These are phyloP conservation scores for Yamadazyma atmosphaerica DNA, from an alignment of 1,139 yeast species.

Conservation along the genomic window DNA sequence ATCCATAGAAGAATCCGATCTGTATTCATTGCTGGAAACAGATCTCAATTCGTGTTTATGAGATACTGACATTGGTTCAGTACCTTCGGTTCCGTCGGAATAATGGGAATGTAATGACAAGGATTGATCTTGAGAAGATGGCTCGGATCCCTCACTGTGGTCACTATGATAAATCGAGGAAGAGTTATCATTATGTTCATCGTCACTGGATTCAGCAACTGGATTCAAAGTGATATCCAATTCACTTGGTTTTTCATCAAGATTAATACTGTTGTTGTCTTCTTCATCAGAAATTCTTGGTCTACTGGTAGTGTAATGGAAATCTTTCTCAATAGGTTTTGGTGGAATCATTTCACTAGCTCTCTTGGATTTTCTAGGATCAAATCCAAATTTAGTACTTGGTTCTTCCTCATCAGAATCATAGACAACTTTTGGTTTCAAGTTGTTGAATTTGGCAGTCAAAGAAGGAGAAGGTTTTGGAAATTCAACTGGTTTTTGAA, in stretches of 20 bases:
- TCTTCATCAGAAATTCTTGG: conserved; percentile 5
- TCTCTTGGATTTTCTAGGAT: conserved; percentile 22
- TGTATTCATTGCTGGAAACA: conserved; percentile 14
- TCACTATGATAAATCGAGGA: conserved; percentile 41
- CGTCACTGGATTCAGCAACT: conserved; percentile 30
- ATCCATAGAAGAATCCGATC: conserved; percentile 11
- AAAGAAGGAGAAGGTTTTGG: conserved; percentile 13
- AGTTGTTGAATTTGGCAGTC: conserved; percentile 15
- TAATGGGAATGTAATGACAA: conserved; percentile 45
- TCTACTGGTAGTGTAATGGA: conserved; percentile 20
- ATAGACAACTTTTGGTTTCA: conserved; percentile 16
- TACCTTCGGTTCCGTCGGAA: conserved; percentile 22
- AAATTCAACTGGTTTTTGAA: conserved; percentile 4
- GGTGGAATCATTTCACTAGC: conserved; percentile 6
- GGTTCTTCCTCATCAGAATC: conserved; percentile 21
- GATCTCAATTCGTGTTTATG: conserved; percentile 15
- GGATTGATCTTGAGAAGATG: conserved; percentile 37
- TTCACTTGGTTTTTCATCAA: conserved; percentile 17
- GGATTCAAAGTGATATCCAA: conserved; percentile 32
- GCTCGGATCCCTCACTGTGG: conserved; percentile 19
- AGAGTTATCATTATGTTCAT: conserved; percentile 31
- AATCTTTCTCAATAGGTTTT: conserved; percentile 12
- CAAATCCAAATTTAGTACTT: conserved; percentile 22
- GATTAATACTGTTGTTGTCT: conserved; percentile 6
- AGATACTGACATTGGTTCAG: conserved; percentile 17